phyloP scores from a whole-genome alignment of 768 basidiomycete species.

The Boletus bicolor region DNA sequence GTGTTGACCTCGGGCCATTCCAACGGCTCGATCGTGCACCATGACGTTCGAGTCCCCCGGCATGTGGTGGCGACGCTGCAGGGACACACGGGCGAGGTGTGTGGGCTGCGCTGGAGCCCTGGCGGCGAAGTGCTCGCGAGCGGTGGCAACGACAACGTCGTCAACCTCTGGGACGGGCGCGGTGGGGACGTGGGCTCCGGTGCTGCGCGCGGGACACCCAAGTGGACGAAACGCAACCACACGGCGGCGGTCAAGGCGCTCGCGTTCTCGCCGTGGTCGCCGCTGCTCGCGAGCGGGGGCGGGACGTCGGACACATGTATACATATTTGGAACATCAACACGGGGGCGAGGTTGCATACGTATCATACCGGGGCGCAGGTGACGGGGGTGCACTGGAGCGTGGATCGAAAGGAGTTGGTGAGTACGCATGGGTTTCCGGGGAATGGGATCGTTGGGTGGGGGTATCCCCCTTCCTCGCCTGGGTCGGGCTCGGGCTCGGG shows the following conservation, averaged over 20 bases:
- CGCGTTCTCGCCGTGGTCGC: conserved; percentile 96
- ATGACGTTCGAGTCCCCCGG: conserved; percentile 83
- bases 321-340: conserved; percentile 89
- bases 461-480: conserved; percentile 56
- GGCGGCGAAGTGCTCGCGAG: conserved; percentile 91
- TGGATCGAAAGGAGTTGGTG: conserved; percentile 84
- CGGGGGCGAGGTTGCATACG: conserved; percentile 87
- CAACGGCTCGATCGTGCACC: conserved; percentile 95
- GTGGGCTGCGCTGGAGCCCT: conserved; percentile 83
- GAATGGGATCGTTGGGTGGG: conserved; percentile 76
- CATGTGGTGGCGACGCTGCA: conserved; percentile 90
- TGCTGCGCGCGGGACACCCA: conserved; percentile 57
- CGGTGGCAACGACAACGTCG: conserved; percentile 97
- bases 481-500: conserved; percentile 50
- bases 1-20: conserved; percentile 85
- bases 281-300: conserved; percentile 88
- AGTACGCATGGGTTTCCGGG: conserved; percentile 95
- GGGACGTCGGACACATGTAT: conserved; percentile 92
- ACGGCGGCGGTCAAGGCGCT: conserved; percentile 87
- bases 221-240: conserved; percentile 91
- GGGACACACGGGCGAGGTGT: conserved; percentile 91
- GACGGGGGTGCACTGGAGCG: conserved; percentile 85
- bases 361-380: conserved; percentile 87
- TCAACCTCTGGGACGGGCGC: conserved; percentile 95
- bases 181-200: conserved; percentile 49